Evolutionary conservation across 805 yeast species (phyloP).

Genomic region (Starmerella sirachaensis): DNA sequence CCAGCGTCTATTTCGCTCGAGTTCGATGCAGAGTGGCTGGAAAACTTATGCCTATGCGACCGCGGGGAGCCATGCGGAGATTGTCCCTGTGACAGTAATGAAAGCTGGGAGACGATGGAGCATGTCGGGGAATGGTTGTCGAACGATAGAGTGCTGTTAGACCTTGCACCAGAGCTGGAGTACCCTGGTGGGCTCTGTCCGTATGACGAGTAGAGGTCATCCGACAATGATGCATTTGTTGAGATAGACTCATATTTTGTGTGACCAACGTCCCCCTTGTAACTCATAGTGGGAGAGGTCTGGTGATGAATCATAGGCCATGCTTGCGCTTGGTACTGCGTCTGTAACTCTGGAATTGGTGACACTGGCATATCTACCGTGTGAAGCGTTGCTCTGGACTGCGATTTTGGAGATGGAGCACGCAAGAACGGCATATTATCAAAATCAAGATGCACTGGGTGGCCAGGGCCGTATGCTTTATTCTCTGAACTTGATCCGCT

Average conservation of each 20-base stretch:
- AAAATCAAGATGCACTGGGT: conserved; percentile 7
- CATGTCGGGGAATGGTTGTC: conserved; percentile 3
- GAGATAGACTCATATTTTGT: too few species aligned
- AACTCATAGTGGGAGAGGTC: conserved; percentile 1
- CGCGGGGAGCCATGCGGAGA: conserved; percentile 5
- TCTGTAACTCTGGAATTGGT: background rate
- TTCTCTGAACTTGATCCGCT: conserved; percentile 4
- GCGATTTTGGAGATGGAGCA: conserved; percentile 4
- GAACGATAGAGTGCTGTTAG: too few species aligned
- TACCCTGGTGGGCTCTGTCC: too few species aligned
- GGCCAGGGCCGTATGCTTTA: background rate
- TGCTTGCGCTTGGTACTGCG: too few species aligned
- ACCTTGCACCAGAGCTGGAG: too few species aligned
- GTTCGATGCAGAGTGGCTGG: background rate
- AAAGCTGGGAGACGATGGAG: conserved; percentile 13
- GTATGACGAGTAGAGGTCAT: too few species aligned
- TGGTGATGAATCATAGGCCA: too few species aligned
- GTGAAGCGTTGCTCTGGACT: background rate
- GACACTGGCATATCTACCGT: background rate
- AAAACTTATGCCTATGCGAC: conserved; percentile 1
- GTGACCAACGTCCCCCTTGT: background rate
- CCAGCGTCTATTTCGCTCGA: conserved; percentile 14
- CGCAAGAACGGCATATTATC: conserved; percentile 15
- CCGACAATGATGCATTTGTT: background rate
- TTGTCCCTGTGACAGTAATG: conserved; percentile 7